phyloP scores from a whole-genome alignment of 2,329 filamentous ascomycete genomes.

The Knufia petricola region DNA sequence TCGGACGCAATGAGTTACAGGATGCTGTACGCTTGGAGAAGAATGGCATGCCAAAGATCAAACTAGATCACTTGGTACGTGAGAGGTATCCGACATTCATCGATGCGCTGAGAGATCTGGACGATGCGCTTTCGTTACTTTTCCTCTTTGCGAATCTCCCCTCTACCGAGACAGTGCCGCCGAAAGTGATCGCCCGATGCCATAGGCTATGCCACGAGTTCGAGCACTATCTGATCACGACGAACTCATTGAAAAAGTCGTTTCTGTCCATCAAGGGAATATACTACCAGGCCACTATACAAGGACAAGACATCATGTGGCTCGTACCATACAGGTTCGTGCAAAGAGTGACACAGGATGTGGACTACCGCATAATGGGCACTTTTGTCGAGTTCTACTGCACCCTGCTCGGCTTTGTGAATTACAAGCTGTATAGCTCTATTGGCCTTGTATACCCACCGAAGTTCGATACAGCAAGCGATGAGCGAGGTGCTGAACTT shows the following conservation, averaged over 20 bases:
- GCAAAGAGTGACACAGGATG: conserved; percentile 82
- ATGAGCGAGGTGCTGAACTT: conserved; percentile 81
- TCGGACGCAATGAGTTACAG: conserved; percentile 81
- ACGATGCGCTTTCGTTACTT: conserved; percentile 93
- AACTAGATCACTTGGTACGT: conserved; percentile 91
- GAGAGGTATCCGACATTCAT: conserved; percentile 97
- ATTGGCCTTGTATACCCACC: conserved; percentile 90
- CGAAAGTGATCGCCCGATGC: conserved; percentile 92
- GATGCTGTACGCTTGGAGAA: conserved; percentile 86
- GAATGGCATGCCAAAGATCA: conserved; percentile 80
- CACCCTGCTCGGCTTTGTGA: conserved; percentile 87
- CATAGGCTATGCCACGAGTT: conserved; percentile 91
- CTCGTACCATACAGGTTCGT: conserved; percentile 97
- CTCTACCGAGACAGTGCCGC: conserved; percentile 76
- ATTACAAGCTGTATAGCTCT: conserved; percentile 87
- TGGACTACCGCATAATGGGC: conserved; percentile 98
- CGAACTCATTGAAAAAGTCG: conserved; percentile 84
- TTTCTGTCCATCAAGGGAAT: conserved; percentile 99
- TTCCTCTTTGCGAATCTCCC: conserved; percentile 97
- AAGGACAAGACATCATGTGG: conserved; percentile 95
- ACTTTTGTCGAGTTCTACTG: conserved; percentile 99
- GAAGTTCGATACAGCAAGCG: conserved; percentile 78
- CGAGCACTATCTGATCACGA: conserved; percentile 92
- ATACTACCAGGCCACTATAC: conserved; percentile 96
- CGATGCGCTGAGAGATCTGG: conserved; percentile 85